These are phyloP conservation scores for Pholiota molesta DNA, from an alignment of 768 basidiomycete species.

Conservation along the genomic window DNA sequence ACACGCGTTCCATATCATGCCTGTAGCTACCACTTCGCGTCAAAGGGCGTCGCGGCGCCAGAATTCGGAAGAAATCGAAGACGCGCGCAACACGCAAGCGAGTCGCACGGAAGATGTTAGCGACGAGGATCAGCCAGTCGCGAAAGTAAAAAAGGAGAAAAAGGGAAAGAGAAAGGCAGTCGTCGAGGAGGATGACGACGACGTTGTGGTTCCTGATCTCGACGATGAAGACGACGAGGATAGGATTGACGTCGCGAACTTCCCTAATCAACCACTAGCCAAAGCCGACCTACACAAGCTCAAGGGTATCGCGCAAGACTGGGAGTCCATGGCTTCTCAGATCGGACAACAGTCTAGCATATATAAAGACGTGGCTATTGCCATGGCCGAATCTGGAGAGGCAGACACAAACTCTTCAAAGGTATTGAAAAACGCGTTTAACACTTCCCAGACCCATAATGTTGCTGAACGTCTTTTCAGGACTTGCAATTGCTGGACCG, in stretches of 20 bases:
- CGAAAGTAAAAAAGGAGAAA: constrained; percentile 38
- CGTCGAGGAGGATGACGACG: constrained; percentile 22
- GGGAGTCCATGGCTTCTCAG: constrained; percentile 55
- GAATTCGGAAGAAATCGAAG: constrained; percentile 65
- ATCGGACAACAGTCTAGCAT: constrained; percentile 49
- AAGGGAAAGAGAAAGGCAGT: constrained; percentile 32
- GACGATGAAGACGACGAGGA: constrained; percentile 51
- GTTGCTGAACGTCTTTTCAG: constrained; percentile 33
- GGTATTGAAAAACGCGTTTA: constrained; percentile 34
- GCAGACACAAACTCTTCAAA: constrained; percentile 48
- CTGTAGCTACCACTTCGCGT: constrained; percentile 42
- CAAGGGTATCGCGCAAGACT: constrained; percentile 62
- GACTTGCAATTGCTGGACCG: constrained; percentile 60
- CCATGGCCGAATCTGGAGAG: constrained; percentile 66
- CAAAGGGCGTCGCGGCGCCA: constrained; percentile 43
- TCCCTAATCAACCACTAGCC: constrained; percentile 68
- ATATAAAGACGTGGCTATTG: constrained; percentile 45
- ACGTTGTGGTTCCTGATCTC: constrained; percentile 22
- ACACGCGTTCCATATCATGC: constrained; percentile 34
- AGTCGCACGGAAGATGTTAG: constrained; percentile 45
- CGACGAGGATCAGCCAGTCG: constrained; percentile 40
- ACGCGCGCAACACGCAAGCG: constrained; percentile 42
- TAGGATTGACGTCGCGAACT: constrained; percentile 61
- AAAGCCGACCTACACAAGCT: constrained; percentile 54
- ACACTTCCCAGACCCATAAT: background rate